Evolutionary conservation across 345 rosid genomes (phyloP).

Genomic region (Cardamine chenopodiifolia): DNA sequence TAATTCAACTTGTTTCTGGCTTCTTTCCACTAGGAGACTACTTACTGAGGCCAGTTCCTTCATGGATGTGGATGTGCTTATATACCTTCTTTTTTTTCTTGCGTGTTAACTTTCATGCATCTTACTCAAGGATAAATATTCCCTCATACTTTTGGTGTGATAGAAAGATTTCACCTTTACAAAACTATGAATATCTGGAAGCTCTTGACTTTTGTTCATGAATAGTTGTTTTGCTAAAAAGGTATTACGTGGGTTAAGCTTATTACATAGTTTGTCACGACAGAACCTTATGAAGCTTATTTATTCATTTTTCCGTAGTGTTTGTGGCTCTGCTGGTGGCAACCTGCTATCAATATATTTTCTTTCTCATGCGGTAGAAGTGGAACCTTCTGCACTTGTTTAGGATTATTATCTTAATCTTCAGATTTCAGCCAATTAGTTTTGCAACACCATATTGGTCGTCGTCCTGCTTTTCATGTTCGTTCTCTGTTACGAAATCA

Average conservation of each 20-base stretch:
- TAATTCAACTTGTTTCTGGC: conserved; percentile 32
- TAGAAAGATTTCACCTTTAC: neutral
- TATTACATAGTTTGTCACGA: conserved; percentile 4
- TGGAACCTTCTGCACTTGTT: neutral
- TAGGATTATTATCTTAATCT: conserved; percentile 11
- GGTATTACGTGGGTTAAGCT: neutral
- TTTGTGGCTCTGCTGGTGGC: conserved; percentile 8
- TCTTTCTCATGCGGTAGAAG: conserved; percentile 18
- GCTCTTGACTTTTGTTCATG: conserved; percentile 9
- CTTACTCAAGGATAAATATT: neutral
- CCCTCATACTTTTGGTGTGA: neutral
- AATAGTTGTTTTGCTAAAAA: neutral
- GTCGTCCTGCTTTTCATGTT: neutral
- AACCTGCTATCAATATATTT: neutral
- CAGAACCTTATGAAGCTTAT: neutral
- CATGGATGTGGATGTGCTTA: conserved; percentile 7
- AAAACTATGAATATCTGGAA: conserved; percentile 17
- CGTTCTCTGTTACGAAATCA: neutral
- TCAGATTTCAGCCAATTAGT: conserved; percentile 8
- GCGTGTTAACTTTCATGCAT: conserved; percentile 5
- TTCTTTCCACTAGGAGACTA: neutral
- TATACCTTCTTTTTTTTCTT: neutral
- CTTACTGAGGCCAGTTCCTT: conserved; percentile 8
- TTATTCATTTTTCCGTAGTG: neutral
- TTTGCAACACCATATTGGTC: conserved; percentile 20